Conservation (phyloP, 2,329 filamentous ascomycete genomes). For the Pleurostoma richardsiae region DNA sequence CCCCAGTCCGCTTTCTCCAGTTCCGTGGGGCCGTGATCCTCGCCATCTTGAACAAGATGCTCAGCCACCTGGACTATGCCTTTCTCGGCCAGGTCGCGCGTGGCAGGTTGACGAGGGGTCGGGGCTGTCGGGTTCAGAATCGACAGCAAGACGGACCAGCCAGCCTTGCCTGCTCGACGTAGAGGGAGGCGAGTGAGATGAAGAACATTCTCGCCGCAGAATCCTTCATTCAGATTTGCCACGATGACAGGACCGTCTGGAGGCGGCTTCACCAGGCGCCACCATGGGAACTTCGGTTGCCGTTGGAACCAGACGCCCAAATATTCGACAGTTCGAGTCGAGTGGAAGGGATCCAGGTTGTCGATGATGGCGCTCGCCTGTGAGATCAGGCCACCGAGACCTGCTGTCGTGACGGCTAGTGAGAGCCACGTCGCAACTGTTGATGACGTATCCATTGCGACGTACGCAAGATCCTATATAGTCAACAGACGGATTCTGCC, state of each 20-base stretch:
- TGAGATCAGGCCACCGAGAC: not conserved
- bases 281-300: conserved; percentile 14
- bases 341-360: conserved; percentile 11
- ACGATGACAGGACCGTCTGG: conserved; percentile 17
- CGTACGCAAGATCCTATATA: not conserved
- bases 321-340: conserved; percentile 15
- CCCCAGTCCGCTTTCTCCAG: not conserved
- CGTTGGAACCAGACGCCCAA: conserved; percentile 19
- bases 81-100: conserved; percentile 7
- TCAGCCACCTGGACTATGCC: not conserved
- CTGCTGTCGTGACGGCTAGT: not conserved
- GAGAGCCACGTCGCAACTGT: not conserved
- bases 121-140: conserved; percentile 15
- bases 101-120: not conserved
- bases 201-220: conserved; percentile 17
- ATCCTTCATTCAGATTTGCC: conserved; percentile 15
- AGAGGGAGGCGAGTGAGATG: conserved; percentile 17
- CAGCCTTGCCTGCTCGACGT: conserved; percentile 13
- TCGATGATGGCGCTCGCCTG: not conserved
- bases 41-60: not conserved
- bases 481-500: no score
- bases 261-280: conserved; percentile 15
- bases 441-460: not conserved
- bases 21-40: not conserved
- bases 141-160: conserved; percentile 17